Conservation (phyloP, 1,139 yeast genomes). For the Meyerozyma elateridarum region DNA sequence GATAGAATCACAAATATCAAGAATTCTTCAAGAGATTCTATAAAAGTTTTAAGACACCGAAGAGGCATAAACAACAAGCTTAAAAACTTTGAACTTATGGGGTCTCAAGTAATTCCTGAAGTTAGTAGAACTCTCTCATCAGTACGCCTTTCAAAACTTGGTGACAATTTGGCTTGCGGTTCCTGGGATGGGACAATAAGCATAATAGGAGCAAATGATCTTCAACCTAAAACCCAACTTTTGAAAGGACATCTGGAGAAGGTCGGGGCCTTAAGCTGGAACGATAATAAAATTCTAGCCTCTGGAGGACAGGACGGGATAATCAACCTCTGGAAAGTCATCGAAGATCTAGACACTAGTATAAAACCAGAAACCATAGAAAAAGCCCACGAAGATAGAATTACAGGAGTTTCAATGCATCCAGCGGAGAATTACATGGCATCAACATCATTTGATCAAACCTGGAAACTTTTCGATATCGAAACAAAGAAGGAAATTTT, state of each 20-base stretch:
- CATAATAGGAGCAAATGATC: conserved; percentile 36
- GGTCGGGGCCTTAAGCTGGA: conserved; percentile 70
- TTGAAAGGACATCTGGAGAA: conserved; percentile 47
- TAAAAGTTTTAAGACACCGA: conserved; percentile 36
- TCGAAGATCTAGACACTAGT: conserved; percentile 8
- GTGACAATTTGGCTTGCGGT: conserved; percentile 51
- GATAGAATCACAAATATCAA: conserved; percentile 32
- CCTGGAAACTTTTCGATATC: conserved; percentile 89
- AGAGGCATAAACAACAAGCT: conserved; percentile 38
- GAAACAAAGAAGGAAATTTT: conserved; percentile 26
- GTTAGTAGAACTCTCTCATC: conserved; percentile 63
- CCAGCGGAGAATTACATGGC: conserved; percentile 56
- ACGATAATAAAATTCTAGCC: conserved; percentile 23
- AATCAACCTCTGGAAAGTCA: conserved; percentile 43
- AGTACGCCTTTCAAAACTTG: conserved; percentile 41
- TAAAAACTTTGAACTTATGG: conserved; percentile 44
- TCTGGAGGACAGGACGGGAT: conserved; percentile 68
- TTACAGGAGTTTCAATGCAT: conserved; percentile 62
- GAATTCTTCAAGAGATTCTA: conserved; percentile 19
- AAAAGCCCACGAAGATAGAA: conserved; percentile 49
- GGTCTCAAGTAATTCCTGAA: conserved; percentile 63
- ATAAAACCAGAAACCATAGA: conserved; percentile 19
- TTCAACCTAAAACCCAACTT: conserved; percentile 29
- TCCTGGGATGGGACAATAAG: conserved; percentile 82
- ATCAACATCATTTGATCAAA: conserved; percentile 77